phyloP scores from a whole-genome alignment of 208 protist genomes.

The Crithidia fasciculata region DNA sequence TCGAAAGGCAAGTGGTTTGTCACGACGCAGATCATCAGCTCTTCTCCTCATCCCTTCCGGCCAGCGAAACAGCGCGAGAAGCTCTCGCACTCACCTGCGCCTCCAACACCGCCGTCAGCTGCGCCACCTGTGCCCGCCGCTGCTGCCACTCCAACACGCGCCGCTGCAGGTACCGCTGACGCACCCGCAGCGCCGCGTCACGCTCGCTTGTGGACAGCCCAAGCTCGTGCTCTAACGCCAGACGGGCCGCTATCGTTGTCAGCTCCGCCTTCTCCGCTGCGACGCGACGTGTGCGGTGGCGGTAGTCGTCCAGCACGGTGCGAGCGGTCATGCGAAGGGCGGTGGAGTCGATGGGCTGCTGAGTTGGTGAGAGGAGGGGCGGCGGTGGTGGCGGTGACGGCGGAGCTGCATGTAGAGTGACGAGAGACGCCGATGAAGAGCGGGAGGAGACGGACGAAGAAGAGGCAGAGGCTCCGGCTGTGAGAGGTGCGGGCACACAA shows the following conservation, averaged over 20 bases:
- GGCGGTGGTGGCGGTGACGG: neutral
- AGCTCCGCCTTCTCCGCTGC: conserved; percentile 38
- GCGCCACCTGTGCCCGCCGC: conserved; percentile 38
- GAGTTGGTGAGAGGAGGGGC: neutral
- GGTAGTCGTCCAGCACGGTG: conserved; percentile 24
- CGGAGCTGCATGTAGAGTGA: too few relatives aligned
- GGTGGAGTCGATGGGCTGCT: neutral
- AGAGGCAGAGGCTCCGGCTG: too few relatives aligned
- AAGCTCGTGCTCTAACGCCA: conserved; percentile 6
- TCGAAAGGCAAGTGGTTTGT: too few relatives aligned
- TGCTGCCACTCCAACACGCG: conserved; percentile 43
- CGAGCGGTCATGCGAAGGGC: conserved; percentile 12
- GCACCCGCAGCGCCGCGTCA: conserved; percentile 23
- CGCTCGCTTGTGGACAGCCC: conserved; percentile 1
- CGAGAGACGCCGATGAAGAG: neutral
- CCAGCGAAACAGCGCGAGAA: neutral
- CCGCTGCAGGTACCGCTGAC: conserved; percentile 29
- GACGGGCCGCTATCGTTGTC: conserved; percentile 19
- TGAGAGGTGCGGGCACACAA: too few relatives aligned
- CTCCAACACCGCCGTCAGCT: conserved; percentile 35
- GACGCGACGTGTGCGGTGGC: neutral
- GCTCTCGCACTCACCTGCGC: conserved; percentile 1
- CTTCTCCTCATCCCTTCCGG: neutral
- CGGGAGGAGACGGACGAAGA: too few relatives aligned
- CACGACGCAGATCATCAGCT: neutral